Evolutionary conservation across 148 eudicot species (phyloP), one percentile per base, ranked within the genome.

Genomic region (Heliosperma pusillum): DNA sequence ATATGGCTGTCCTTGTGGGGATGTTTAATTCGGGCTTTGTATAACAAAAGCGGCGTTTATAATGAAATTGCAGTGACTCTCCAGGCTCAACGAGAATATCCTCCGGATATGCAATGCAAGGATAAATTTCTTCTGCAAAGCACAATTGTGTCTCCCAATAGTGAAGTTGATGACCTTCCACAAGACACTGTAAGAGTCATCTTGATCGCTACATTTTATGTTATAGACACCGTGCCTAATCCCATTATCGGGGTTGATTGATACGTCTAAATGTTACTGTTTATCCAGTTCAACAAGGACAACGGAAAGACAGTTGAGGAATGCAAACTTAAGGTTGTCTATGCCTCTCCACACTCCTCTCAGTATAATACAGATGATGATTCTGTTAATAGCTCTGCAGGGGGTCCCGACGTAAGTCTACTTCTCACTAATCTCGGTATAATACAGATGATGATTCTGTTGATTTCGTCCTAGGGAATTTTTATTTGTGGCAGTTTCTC

Each of bases 41-140:
- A 24, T 40, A n/a, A 67, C 17, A 20, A 19, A 66, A 40, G 5
- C 3, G 53, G 5, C 3, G 53, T 67, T 67, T 42, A 36, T 76
- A 61, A 63, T 84, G 68, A 69, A 71, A 74, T 72, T 88, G 75
- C 80, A 93, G 98, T 93, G 61, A 93, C 98, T 73, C 88, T 91
- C 57, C 98, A 91, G 83, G 92, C 93, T 83, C 98, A 93, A 74
- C 80, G 76, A 53, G 96, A 91, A 73, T 88, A 84, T 80, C 98
- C 93, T 20, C 87, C 86, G 26, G 91, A 88, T 70, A 88, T 87
- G 97, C 93, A 85, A 74, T 85, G 88, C 87, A 93, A 82, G 80
- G 98, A 93, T 83, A 93, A 93, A 69, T 93, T 93, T 86, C 98
- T 93, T 66, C 84, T 93, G 30, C 98, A 93, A 76, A 85, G 98